Percentiles rank a stretch among this genome's conserved stretches.
These are phyloP conservation scores for Dalechampia spathulata DNA, from an alignment of 441 rosid species.

Conservation along the genomic window DNA sequence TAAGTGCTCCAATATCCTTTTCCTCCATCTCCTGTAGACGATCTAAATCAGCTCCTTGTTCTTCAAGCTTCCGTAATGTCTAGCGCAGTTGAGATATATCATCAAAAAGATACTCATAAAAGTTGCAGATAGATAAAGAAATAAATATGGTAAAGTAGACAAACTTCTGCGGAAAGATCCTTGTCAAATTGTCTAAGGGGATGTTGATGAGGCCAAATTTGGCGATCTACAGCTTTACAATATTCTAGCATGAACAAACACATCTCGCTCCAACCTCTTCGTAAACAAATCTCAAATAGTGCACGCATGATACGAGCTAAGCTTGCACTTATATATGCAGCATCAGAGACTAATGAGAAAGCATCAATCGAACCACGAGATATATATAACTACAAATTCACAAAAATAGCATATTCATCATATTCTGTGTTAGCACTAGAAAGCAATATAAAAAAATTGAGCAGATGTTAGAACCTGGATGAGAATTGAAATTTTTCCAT, in stretches of 20 bases:
- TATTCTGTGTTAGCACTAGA: slow-evolving; percentile 12
- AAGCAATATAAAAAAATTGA: slow-evolving; percentile 12
- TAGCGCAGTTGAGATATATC: slow-evolving; percentile 27
- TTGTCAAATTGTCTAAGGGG: slow-evolving; percentile 96
- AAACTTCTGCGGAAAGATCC: slow-evolving; percentile 81
- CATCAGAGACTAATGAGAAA: slow-evolving; percentile 95
- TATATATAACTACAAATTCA: slow-evolving; percentile 77
- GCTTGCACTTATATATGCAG: slow-evolving; percentile 98
- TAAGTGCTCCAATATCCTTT: slow-evolving; percentile 89
- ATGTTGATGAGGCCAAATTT: slow-evolving; percentile 97
- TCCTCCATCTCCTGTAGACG: slow-evolving; percentile 93
- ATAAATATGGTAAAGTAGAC: slow-evolving; percentile 21
- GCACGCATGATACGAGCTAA: slow-evolving; percentile 99
- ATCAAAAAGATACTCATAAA: slow-evolving; percentile 11
- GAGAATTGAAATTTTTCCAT: slow-evolving; percentile 97
- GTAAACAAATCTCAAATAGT: slow-evolving; percentile 91
- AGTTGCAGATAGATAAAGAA: background rate
- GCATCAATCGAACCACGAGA: slow-evolving; percentile 94
- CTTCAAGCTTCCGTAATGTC: slow-evolving; percentile 98
- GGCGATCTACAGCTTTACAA: slow-evolving; percentile 99
- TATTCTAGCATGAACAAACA: slow-evolving; percentile 90
- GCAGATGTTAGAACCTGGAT: slow-evolving; percentile 58
- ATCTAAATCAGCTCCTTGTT: slow-evolving; percentile 82
- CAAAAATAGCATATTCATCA: slow-evolving; percentile 20
- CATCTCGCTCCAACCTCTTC: slow-evolving; percentile 98